Conservation (phyloP, 345 rosid genomes). For the Camelina hispida region DNA sequence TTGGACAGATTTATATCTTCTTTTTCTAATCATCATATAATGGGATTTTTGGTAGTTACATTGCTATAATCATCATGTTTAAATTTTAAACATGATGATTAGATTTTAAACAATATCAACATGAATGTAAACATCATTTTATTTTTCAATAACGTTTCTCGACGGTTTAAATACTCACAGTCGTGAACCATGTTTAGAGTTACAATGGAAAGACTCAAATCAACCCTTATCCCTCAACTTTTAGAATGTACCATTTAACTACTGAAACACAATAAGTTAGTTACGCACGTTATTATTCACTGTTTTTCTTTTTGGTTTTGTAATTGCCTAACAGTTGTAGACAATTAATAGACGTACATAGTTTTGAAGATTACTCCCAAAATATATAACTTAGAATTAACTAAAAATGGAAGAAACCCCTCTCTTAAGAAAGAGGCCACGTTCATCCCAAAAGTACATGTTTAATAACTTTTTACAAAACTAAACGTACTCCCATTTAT, state of each 20-base stretch:
- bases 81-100: too few relatives aligned
- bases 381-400: slow-evolving; percentile 15
- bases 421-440: slow-evolving; percentile 17
- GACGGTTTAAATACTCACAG: not conserved
- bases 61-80: too few relatives aligned
- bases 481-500: slow-evolving; percentile 2
- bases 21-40: not conserved
- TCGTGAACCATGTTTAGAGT: not conserved
- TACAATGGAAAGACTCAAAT: not conserved
- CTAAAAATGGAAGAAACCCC: not conserved
- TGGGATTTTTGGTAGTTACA: not conserved
- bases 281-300: not conserved
- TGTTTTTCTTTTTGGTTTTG: not conserved
- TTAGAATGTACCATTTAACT: not conserved
- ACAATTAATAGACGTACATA: not conserved
- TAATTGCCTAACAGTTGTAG: not conserved
- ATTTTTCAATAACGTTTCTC: not conserved
- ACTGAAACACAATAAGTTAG: not conserved
- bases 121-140: too few relatives aligned
- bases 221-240: not conserved
- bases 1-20: not conserved
- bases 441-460: slow-evolving; percentile 1
- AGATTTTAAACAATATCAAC: not conserved
- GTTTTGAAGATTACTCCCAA: not conserved
- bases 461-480: slow-evolving; percentile 9